A percentile compares a stretch with the other conserved stretches of the same genome.
Evolutionary conservation across 441 rosid species (phyloP).

Genomic region (Euphorbia schlechtendalii): DNA sequence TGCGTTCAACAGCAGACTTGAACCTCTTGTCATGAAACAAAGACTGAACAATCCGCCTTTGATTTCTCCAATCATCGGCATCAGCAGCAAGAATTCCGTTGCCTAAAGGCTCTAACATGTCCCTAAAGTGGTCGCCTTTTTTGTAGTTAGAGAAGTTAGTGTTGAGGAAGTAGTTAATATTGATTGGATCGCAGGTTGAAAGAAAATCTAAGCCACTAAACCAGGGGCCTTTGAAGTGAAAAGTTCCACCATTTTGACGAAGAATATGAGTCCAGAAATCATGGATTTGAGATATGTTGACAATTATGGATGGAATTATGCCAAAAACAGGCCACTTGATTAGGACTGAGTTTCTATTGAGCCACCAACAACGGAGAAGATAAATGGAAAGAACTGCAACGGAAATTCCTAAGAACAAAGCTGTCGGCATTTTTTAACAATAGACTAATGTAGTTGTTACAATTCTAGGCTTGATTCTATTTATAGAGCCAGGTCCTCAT

Average conservation of each 20-base stretch:
- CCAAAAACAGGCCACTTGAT: no score
- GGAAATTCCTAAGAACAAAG: no score
- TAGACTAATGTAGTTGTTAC: no score
- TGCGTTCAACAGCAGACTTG: background rate
- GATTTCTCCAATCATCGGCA: conserved; percentile 17
- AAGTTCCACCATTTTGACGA: conserved; percentile 5
- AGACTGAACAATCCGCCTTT: conserved; percentile 19
- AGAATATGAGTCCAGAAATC: conserved; percentile 13
- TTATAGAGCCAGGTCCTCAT: no score
- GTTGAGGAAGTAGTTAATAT: conserved; percentile 22
- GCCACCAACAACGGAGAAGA: no score
- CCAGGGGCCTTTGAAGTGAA: conserved; percentile 31
- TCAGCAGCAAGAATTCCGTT: conserved; percentile 30
- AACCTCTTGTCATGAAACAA: conserved; percentile 3
- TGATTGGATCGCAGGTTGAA: conserved; percentile 22
- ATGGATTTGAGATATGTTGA: no score
- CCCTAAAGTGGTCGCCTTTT: conserved; percentile 22
- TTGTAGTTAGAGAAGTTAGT: conserved; percentile 24
- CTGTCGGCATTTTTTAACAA: no score
- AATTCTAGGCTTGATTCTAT: no score
- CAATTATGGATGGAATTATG: no score
- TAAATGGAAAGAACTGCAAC: no score
- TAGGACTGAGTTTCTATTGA: no score
- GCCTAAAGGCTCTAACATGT: background rate
- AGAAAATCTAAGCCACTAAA: conserved; percentile 16